phyloP scores from a whole-genome alignment of 2,329 filamentous ascomycete genomes.

The Talaromyces pinophilus region DNA sequence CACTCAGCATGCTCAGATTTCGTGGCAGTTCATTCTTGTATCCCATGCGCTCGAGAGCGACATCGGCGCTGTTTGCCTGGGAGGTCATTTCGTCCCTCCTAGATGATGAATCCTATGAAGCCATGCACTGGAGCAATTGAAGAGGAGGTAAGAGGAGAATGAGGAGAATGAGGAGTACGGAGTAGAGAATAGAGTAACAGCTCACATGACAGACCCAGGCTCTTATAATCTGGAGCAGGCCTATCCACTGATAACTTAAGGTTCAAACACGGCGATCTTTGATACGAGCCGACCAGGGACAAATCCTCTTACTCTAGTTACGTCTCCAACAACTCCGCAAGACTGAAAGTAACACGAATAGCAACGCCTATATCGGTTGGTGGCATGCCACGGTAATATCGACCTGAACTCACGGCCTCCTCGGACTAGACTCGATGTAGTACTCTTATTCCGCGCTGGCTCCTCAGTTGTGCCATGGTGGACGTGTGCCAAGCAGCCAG shows the following conservation, averaged over 20 bases:
- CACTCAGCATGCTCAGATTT: constrained; percentile 68
- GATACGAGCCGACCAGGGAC: background rate
- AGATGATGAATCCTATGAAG: background rate
- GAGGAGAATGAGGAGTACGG: background rate
- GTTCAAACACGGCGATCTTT: background rate
- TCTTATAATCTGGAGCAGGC: background rate
- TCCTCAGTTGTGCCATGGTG: background rate
- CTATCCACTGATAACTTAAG: background rate
- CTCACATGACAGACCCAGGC: background rate
- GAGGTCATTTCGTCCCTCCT: background rate
- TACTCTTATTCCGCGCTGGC: constrained; percentile 1
- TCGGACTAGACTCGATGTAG: background rate
- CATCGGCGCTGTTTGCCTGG: constrained; percentile 50
- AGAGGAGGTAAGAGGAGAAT: background rate
- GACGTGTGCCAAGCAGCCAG: background rate
- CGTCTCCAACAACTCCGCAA: background rate
- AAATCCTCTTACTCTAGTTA: background rate
- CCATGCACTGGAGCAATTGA: background rate
- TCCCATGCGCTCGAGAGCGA: constrained; percentile 65
- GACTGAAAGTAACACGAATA: background rate
- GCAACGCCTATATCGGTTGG: background rate
- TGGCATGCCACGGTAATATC: background rate
- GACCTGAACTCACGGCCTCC: background rate
- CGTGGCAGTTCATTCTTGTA: constrained; percentile 68
- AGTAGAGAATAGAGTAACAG: background rate